Percentiles rank a stretch among this genome's conserved stretches.
Conservation (phyloP, 495 filamentous ascomycete genomes). For the Lasiosphaeriaceae sp. region DNA sequence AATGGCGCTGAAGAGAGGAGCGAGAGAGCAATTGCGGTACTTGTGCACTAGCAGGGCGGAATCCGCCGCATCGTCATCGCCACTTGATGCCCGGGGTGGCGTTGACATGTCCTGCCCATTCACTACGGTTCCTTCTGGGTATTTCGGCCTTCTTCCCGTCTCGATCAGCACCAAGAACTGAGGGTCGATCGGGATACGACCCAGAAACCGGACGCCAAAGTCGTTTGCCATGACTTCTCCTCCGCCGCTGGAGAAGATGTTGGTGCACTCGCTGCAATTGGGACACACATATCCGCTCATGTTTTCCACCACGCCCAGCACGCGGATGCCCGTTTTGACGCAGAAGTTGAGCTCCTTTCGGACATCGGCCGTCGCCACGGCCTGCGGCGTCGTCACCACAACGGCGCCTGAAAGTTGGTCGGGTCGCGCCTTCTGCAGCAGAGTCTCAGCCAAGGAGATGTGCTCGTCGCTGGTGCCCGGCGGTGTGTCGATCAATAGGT, state of each 20-base stretch:
- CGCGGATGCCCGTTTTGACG: conserved; percentile 72
- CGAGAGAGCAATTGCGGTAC: conserved; percentile 74
- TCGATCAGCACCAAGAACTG: conserved; percentile 54
- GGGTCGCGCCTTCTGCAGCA: conserved; percentile 60
- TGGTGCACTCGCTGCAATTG: conserved; percentile 87
- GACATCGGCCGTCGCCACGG: conserved; percentile 87
- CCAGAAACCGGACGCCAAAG: conserved; percentile 78
- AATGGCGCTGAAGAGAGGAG: conserved; percentile 67
- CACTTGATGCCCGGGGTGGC: not conserved
- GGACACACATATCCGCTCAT: conserved; percentile 97
- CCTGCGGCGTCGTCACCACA: conserved; percentile 94
- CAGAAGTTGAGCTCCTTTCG: conserved; percentile 97
- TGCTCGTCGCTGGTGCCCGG: conserved; percentile 97
- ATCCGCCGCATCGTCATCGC: conserved; percentile 36
- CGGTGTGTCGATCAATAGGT: conserved; percentile 90
- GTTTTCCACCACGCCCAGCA: conserved; percentile 92
- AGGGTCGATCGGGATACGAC: conserved; percentile 84
- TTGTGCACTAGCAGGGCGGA: conserved; percentile 64
- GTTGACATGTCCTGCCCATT: conserved; percentile 44
- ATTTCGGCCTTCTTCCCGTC: conserved; percentile 46
- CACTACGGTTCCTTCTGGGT: conserved; percentile 47
- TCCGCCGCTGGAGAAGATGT: conserved; percentile 87
- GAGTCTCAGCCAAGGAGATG: conserved; percentile 85
- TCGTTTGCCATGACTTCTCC: conserved; percentile 87
- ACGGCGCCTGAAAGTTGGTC: conserved; percentile 73